Base-by-base conservation (phyloP, 2,329 filamentous ascomycete genomes). In the Ophiostoma novo-ulmi region DNA sequence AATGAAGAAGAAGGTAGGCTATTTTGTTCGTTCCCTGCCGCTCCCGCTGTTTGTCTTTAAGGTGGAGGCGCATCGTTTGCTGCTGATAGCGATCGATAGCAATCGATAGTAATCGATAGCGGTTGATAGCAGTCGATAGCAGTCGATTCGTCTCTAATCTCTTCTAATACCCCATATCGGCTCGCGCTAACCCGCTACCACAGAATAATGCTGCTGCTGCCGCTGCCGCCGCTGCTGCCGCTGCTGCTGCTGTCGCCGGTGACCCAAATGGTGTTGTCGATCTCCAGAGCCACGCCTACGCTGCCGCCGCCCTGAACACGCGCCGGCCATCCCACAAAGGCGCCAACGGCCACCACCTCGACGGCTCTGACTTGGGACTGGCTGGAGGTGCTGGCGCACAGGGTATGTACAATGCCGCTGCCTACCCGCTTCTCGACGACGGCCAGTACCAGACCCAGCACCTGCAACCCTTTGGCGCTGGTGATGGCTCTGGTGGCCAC, bases 1-100 rank as follows among this genome's bases (percentile, higher is more conserved):
- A 66, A 91, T 92, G 77, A 94, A 89, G 80, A 89, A 93, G 81
- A 97, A 96, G 89, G 92, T 93, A 82, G 77, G 81, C 78, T 38
- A 64, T 38, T 38, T 64, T 64, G 61, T 64, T 38, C 61, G 61
- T 64, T 11, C 58, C 20, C 11, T n/a, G 31, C 35, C 61, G 67
- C 70, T 61, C 70, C 48, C 68, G 14, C 67, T 70, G 68, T 17
- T 67, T 67, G 26, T n/a, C 35, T 55, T 69, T 67, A 66, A 36
- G 14, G n/a, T 64, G 7, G 61, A 64, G 36, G 20, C 61, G 35
- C 65, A 61, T 58, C 44, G 26, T 31, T 14, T 20, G 35, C 31
- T 35, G 58, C 52, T 55, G 48, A 58, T 69, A 68, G 26, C 26
- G 44, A 48, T 48, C 64, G 52, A 58, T 58, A 58, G 22, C 52